Base-by-base conservation (phyloP, 805 yeast species). In the Pichia nakasei region DNA sequence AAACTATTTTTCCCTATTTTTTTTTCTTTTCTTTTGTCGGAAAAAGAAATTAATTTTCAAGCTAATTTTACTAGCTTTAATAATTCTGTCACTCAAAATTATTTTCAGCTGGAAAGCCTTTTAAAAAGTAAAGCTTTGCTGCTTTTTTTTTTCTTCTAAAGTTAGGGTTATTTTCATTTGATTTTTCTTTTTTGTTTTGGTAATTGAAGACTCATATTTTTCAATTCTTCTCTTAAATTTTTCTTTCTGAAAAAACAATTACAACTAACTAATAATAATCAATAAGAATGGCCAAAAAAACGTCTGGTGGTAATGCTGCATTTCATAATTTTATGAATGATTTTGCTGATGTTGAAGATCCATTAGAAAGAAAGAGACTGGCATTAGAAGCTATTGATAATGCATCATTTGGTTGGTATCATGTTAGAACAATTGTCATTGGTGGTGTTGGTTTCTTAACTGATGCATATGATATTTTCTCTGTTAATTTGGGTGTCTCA, bases 391-490 rank as follows among this genome's bases (percentile, higher is more conserved):
- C 84, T 58, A 85, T 85, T 52, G 95, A 85, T 64, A 79, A 81
- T 55, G 85, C 87, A 39, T 64, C 72, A 1, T 85, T 85, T 54
- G 86, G 89, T 46, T 81, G 88, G 93, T 81, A 84, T 58, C 93
- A 85, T 57, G 66, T 85, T 43, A 77, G 86, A 65, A 83, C 87
- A 69, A 83, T 85, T 55, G 61, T 78, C 65, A 87, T 85, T 60
- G 95, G 95, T n/a, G 87, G 96, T 72, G 93, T 87, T 52, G 96
- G 96, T 61, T 87, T 87, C 76, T 66, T 88, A 68, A 87, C 95
- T 33, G 96, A 87, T 67, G 79, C 96, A 43, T 87, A 88, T 65
- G 96, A 88, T 71, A 85, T 88, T 53, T 88, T 87, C 58, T 89
- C 96, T 53, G 85, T 87, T 55, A 85, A 84, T 65, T 69, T 87